These are phyloP conservation scores for Raphanus sativus DNA, from an alignment of 345 rosid species.

Conservation along the genomic window DNA sequence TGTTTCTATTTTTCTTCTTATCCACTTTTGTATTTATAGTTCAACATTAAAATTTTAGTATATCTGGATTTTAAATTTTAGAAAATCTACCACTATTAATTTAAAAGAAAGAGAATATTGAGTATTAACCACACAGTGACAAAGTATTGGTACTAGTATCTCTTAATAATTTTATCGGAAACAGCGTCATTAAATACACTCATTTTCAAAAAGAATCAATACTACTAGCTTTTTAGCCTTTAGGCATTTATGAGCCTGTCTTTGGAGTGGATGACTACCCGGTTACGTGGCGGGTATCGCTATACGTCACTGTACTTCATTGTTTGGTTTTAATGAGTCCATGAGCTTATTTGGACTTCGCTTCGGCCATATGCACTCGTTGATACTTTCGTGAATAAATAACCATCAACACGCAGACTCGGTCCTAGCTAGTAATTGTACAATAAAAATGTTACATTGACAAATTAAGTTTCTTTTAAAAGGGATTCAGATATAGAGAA, in stretches of 20 bases:
- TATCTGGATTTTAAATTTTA: neutral
- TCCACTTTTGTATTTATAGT: neutral
- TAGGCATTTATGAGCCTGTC: constrained; percentile 12
- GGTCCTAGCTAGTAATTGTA: neutral
- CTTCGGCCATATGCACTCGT: neutral
- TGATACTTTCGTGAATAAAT: neutral
- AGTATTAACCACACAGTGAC: constrained; percentile 1
- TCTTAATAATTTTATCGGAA: neutral
- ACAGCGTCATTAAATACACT: neutral
- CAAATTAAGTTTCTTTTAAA: neutral
- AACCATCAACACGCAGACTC: neutral
- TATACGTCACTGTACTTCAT: constrained; percentile 25
- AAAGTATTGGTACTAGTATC: neutral
- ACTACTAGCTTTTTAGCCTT: constrained; percentile 13
- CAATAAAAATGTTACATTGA: neutral
- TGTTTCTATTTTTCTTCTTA: neutral
- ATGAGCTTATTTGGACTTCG: neutral
- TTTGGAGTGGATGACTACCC: constrained; percentile 12
- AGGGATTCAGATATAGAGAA: neutral
- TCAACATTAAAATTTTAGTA: neutral
- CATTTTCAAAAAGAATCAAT: constrained; percentile 19
- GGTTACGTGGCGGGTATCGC: constrained; percentile 15
- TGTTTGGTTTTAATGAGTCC: neutral
- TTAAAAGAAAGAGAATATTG: neutral
- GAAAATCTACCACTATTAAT: neutral